Evolutionary conservation across 2,329 filamentous ascomycete genomes (phyloP).

Genomic region (Erysiphe pulchra): DNA sequence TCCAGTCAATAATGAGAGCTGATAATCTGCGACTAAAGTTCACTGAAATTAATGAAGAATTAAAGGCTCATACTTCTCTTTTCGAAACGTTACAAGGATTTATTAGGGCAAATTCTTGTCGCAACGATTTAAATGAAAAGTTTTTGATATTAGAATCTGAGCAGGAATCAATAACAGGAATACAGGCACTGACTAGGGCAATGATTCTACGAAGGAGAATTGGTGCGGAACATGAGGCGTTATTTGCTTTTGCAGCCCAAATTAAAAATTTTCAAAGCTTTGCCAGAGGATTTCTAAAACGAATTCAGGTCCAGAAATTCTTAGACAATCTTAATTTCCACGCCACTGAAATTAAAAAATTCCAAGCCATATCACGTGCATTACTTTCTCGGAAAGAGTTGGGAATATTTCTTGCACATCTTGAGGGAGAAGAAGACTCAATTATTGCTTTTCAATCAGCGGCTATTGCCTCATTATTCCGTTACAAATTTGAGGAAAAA

Average conservation of each 20-base stretch:
- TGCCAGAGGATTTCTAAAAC: slow-evolving; percentile 36
- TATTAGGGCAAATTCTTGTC: slow-evolving; percentile 25
- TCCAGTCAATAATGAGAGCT: slow-evolving; percentile 19
- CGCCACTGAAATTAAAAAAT: slow-evolving; percentile 34
- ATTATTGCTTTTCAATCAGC: slow-evolving; percentile 52
- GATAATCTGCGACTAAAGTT: slow-evolving; percentile 21
- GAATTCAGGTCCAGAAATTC: slow-evolving; percentile 32
- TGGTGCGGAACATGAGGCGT: slow-evolving; percentile 22
- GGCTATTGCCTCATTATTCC: slow-evolving; percentile 47
- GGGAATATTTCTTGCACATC: slow-evolving; percentile 44
- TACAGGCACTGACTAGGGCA: slow-evolving; percentile 35
- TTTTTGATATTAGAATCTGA: slow-evolving; percentile 22
- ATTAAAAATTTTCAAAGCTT: slow-evolving; percentile 40
- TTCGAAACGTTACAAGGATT: slow-evolving; percentile 13
- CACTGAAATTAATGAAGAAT: slow-evolving; percentile 21
- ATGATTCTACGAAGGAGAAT: slow-evolving; percentile 29
- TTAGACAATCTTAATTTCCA: slow-evolving; percentile 46
- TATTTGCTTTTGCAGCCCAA: slow-evolving; percentile 29
- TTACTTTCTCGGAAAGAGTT: slow-evolving; percentile 54
- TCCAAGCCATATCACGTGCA: slow-evolving; percentile 56
- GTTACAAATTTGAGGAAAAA: slow-evolving; percentile 58
- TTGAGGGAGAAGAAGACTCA: slow-evolving; percentile 62
- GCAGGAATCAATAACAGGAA: slow-evolving; percentile 20
- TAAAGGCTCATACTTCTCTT: slow-evolving; percentile 21
- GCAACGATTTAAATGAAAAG: slow-evolving; percentile 22